phyloP scores from a whole-genome alignment of 768 basidiomycete species.

The Serendipita sp. region DNA sequence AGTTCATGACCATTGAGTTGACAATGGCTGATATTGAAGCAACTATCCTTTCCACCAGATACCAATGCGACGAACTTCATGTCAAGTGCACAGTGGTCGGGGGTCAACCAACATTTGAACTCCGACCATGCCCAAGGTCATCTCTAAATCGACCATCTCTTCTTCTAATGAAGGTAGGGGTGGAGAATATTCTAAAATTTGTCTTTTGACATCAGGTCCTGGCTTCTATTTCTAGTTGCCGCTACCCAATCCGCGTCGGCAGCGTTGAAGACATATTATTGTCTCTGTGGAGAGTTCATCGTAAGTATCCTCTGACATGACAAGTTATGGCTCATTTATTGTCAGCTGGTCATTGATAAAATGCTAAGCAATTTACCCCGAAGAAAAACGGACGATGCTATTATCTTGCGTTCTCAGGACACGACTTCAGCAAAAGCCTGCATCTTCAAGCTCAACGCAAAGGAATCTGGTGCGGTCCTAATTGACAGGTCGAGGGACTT shows the following conservation, averaged over 20 bases:
- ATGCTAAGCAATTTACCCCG: slow-evolving; percentile 48
- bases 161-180: slow-evolving; percentile 67
- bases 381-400: slow-evolving; percentile 62
- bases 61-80: slow-evolving; percentile 93
- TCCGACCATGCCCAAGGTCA: slow-evolving; percentile 68
- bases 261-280: slow-evolving; percentile 70
- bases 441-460: slow-evolving; percentile 79
- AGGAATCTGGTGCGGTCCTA: slow-evolving; percentile 47
- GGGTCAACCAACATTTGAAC: neutral
- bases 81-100: neutral
- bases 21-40: slow-evolving; percentile 88
- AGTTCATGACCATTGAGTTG: slow-evolving; percentile 71
- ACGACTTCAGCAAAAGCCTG: slow-evolving; percentile 33
- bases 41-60: slow-evolving; percentile 96
- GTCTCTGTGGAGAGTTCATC: slow-evolving; percentile 77
- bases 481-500: slow-evolving; percentile 46
- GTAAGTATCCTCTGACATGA: slow-evolving; percentile 27
- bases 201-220: neutral
- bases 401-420: slow-evolving; percentile 62
- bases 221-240: slow-evolving; percentile 30
- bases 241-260: slow-evolving; percentile 67
- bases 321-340: slow-evolving; percentile 6
- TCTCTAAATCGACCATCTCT: slow-evolving; percentile 75
- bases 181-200: neutral
- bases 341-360: slow-evolving; percentile 68